Percentiles rank a stretch among this genome's conserved stretches.
These are phyloP conservation scores for Ottelia alismoides DNA, from an alignment of 106 monocot genomes.

Conservation along the genomic window DNA sequence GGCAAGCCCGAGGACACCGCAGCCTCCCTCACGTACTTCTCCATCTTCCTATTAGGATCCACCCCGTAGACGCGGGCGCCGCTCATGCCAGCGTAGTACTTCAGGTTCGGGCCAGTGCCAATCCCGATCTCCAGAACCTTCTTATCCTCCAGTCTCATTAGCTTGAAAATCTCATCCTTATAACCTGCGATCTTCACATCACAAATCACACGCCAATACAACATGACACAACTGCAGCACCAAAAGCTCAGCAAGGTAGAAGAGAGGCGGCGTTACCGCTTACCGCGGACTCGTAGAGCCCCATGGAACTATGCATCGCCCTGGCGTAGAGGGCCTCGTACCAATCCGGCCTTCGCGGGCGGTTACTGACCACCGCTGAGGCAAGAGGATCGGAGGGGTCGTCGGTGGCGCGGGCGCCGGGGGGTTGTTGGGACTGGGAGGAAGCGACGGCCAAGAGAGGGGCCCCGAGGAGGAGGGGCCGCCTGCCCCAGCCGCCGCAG, in stretches of 20 bases:
- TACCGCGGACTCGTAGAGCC: constrained; percentile 58
- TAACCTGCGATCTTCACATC: constrained; percentile 47
- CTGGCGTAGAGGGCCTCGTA: constrained; percentile 61
- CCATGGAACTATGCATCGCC: constrained; percentile 36
- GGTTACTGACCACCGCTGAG: background rate
- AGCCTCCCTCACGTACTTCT: constrained; percentile 54
- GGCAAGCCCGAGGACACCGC: constrained; percentile 40
- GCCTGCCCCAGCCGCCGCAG: constrained; percentile 2
- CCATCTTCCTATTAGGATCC: constrained; percentile 79
- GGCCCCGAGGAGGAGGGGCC: background rate
- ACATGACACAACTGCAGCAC: background rate
- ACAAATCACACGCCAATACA: constrained; percentile 1
- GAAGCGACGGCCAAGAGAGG: background rate
- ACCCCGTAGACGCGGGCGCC: constrained; percentile 46
- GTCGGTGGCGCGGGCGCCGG: background rate
- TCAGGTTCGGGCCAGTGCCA: constrained; percentile 83
- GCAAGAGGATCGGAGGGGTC: background rate
- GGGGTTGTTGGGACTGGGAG: background rate
- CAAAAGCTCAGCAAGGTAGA: no score
- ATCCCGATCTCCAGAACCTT: constrained; percentile 75
- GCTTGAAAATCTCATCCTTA: constrained; percentile 47
- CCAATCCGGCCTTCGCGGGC: constrained; percentile 48
- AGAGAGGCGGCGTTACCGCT: background rate
- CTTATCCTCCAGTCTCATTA: constrained; percentile 25
- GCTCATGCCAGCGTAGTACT: constrained; percentile 42